A percentile compares a stretch with the other conserved stretches of the same genome.
phyloP scores from a whole-genome alignment of 164 flowering plant species.

The Magnolia officinalis region DNA sequence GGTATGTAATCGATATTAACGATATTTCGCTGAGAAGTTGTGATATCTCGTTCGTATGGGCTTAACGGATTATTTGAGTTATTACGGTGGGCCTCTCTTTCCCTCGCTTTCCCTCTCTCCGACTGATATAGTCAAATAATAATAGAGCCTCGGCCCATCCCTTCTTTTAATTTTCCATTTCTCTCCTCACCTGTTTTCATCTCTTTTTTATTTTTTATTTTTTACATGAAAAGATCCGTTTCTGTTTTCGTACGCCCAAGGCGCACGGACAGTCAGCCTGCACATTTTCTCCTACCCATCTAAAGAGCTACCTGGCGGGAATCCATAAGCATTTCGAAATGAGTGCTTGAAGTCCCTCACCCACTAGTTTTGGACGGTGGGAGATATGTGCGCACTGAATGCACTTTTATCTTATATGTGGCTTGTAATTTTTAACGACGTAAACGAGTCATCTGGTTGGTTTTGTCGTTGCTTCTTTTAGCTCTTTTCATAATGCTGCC shows the following conservation, averaged over 20 bases:
- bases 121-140: slow-evolving; percentile 11
- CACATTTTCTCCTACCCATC: not conserved
- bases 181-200: not conserved
- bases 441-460: not conserved
- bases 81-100: slow-evolving; percentile 6
- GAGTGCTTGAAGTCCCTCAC: not conserved
- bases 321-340: not conserved
- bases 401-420: not conserved
- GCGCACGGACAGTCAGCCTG: not conserved
- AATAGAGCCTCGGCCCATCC: slow-evolving; percentile 12
- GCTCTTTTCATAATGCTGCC: not conserved
- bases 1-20: not conserved
- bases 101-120: not conserved
- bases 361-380: no score
- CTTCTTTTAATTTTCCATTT: not conserved
- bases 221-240: not conserved
- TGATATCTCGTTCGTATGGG: not conserved
- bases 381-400: no score
- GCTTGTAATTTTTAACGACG: not conserved
- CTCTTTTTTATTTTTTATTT: not conserved
- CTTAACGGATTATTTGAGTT: slow-evolving; percentile 8
- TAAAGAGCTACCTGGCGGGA: not conserved
- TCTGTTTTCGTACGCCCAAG: not conserved
- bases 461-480: not conserved
- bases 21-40: not conserved